Evolutionary conservation across 495 filamentous ascomycete genomes (phyloP).

Genomic region (Thermothielavioides terrestris): DNA sequence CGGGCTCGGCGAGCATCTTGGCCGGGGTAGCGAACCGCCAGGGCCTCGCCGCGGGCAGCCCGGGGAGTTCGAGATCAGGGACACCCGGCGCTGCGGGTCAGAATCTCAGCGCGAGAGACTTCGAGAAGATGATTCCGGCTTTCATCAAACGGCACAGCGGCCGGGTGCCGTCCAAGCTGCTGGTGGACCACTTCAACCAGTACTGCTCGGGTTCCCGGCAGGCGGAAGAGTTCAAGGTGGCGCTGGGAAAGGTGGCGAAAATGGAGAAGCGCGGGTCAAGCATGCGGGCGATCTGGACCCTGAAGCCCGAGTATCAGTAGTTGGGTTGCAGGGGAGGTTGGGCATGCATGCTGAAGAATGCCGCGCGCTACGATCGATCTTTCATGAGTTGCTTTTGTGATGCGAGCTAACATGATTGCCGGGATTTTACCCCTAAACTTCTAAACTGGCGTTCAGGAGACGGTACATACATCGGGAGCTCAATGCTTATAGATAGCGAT

Average conservation of each 20-base stretch:
- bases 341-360: too few species aligned
- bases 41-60: constrained; percentile 27
- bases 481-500: not conserved
- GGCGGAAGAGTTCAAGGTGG: constrained; percentile 40
- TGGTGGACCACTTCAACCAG: constrained; percentile 67
- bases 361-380: too few species aligned
- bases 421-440: too few species aligned
- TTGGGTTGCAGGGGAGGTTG: not conserved
- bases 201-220: constrained; percentile 38
- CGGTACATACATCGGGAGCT: not conserved
- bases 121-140: constrained; percentile 63
- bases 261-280: constrained; percentile 33
- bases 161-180: constrained; percentile 58
- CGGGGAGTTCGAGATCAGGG: constrained; percentile 29
- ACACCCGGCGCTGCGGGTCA: constrained; percentile 16
- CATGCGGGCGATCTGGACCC: constrained; percentile 37
- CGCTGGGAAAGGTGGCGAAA: constrained; percentile 42
- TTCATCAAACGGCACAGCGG: constrained; percentile 67
- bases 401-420: too few species aligned
- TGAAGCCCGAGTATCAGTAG: constrained; percentile 24
- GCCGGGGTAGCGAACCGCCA: constrained; percentile 52
- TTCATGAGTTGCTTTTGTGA: not conserved
- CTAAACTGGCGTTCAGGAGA: not conserved
- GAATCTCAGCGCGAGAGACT: constrained; percentile 42
- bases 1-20: constrained; percentile 49